These are phyloP conservation scores for Wickerhamomyces subpelliculosus DNA, from an alignment of 805 yeast species.

Conservation along the genomic window DNA sequence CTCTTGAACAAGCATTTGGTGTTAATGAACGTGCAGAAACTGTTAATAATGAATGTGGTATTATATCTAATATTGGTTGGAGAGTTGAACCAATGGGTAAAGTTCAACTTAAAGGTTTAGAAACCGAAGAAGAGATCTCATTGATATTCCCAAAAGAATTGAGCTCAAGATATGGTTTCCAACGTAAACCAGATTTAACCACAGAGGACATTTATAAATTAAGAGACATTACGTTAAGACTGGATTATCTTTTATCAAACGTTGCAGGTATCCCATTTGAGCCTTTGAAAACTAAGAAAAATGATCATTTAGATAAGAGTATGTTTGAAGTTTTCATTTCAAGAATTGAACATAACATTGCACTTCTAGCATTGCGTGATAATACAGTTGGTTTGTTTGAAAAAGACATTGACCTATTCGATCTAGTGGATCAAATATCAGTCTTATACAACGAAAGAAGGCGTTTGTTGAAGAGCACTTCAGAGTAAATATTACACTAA, in stretches of 20 bases:
- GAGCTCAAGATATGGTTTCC: slow-evolving; percentile 49
- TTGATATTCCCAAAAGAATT: slow-evolving; percentile 66
- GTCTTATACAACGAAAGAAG: not conserved
- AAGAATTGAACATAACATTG: slow-evolving; percentile 57
- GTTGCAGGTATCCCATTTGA: slow-evolving; percentile 35
- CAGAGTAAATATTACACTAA: too few relatives aligned
- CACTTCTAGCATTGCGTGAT: slow-evolving; percentile 37
- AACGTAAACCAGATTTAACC: slow-evolving; percentile 26
- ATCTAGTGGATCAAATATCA: slow-evolving; percentile 12
- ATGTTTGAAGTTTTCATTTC: slow-evolving; percentile 61
- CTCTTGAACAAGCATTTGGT: slow-evolving; percentile 35
- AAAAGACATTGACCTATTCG: slow-evolving; percentile 11
- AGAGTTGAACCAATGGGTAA: slow-evolving; percentile 69
- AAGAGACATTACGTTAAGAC: slow-evolving; percentile 44
- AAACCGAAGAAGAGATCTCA: slow-evolving; percentile 84
- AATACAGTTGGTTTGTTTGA: slow-evolving; percentile 20
- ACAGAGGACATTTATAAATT: slow-evolving; percentile 41
- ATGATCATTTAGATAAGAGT: slow-evolving; percentile 37
- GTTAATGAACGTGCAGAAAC: slow-evolving; percentile 43
- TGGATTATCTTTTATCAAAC: slow-evolving; percentile 52
- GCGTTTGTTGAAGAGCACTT: too few relatives aligned
- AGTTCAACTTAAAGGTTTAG: slow-evolving; percentile 86
- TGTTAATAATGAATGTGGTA: slow-evolving; percentile 57
- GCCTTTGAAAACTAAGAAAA: slow-evolving; percentile 17
- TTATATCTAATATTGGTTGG: slow-evolving; percentile 66